These are phyloP conservation scores for Halenospora varia DNA, from an alignment of 495 filamentous ascomycete genomes.

Conservation along the genomic window DNA sequence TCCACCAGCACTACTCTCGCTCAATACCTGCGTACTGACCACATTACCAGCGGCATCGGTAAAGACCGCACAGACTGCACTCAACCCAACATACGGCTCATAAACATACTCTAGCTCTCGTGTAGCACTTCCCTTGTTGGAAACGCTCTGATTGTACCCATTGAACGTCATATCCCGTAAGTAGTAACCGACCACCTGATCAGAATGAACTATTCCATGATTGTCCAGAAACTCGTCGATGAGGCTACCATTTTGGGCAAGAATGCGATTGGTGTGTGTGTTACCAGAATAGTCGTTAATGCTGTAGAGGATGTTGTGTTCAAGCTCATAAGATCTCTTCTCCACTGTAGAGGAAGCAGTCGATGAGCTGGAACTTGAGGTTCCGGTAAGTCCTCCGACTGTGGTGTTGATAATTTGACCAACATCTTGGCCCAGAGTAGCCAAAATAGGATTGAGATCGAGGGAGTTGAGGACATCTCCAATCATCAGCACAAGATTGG, in stretches of 20 bases:
- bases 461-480: conserved; percentile 46
- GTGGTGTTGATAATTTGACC: conserved; percentile 42
- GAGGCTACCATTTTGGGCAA: conserved; percentile 50
- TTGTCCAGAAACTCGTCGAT: conserved; percentile 50
- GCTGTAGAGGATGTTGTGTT: conserved; percentile 49
- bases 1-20: conserved; percentile 46
- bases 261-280: conserved; percentile 50
- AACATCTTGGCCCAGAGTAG: conserved; percentile 44
- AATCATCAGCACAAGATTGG: conserved; percentile 53
- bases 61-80: conserved; percentile 43
- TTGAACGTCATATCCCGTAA: conserved; percentile 46
- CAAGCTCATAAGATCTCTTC: conserved; percentile 33
- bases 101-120: conserved; percentile 48
- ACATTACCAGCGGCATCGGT: conserved; percentile 41
- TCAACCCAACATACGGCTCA: conserved; percentile 45
- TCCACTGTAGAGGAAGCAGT: too few relatives aligned
- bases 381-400: conserved; percentile 26
- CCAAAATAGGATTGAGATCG: conserved; percentile 54
- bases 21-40: conserved; percentile 43
- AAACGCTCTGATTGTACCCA: conserved; percentile 45
- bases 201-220: conserved; percentile 37
- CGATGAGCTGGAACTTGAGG: too few relatives aligned
- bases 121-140: conserved; percentile 36
- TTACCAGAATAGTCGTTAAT: conserved; percentile 52
- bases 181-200: conserved; percentile 42